A percentile compares a stretch with the other conserved stretches of the same genome.
phyloP scores from a whole-genome alignment of 768 basidiomycete genomes.

The Boletus fagicola region DNA sequence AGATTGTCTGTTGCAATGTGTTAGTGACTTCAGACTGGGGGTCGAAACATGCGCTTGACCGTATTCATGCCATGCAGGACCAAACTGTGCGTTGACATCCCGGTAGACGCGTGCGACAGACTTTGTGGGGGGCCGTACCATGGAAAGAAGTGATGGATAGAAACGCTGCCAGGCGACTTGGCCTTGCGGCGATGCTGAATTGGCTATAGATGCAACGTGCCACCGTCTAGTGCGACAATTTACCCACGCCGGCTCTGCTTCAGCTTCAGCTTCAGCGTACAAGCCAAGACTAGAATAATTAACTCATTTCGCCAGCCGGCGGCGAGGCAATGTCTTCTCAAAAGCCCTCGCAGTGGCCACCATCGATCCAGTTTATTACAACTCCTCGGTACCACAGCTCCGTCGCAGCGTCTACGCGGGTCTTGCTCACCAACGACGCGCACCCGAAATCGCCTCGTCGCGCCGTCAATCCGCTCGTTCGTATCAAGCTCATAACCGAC shows the following conservation, averaged over 20 bases:
- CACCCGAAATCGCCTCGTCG: slow-evolving; percentile 1
- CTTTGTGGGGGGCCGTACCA: slow-evolving; percentile 72
- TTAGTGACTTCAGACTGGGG: slow-evolving; percentile 11
- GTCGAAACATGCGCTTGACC: slow-evolving; percentile 47
- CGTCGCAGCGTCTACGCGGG: slow-evolving; percentile 43
- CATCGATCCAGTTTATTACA: slow-evolving; percentile 52
- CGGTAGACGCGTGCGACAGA: slow-evolving; percentile 85
- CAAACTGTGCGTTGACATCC: slow-evolving; percentile 84
- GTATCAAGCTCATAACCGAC: slow-evolving; percentile 56
- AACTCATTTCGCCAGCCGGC: neutral
- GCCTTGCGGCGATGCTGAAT: slow-evolving; percentile 7
- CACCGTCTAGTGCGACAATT: slow-evolving; percentile 9
- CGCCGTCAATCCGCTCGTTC: slow-evolving; percentile 36
- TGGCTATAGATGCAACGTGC: slow-evolving; percentile 20
- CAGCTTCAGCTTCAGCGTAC: neutral
- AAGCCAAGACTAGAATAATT: neutral
- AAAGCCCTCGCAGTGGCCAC: slow-evolving; percentile 50
- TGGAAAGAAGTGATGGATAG: slow-evolving; percentile 32
- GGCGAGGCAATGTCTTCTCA: slow-evolving; percentile 12
- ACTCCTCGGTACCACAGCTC: slow-evolving; percentile 56
- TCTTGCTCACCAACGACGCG: slow-evolving; percentile 36
- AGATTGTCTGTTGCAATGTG: slow-evolving; percentile 68
- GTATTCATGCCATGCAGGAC: slow-evolving; percentile 94
- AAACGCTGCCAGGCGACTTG: slow-evolving; percentile 13
- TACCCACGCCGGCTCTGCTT: slow-evolving; percentile 28